Conservation (phyloP, 768 basidiomycete genomes). For the Pulveroboletus sp. region DNA sequence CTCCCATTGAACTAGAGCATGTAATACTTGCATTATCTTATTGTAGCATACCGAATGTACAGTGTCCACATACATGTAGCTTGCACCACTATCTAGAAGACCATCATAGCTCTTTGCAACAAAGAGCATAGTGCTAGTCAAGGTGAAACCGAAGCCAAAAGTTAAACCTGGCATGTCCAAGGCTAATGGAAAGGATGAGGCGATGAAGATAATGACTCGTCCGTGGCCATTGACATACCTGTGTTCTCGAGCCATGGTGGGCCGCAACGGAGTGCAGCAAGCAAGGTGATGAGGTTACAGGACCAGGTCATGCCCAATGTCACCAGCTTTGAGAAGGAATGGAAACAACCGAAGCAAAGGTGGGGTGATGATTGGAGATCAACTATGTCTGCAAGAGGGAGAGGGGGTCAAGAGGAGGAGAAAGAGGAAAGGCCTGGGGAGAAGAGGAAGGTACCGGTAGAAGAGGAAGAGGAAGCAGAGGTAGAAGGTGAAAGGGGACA, state of each 20-base stretch:
- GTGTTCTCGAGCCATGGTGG: constrained; percentile 17
- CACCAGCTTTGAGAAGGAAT: constrained; percentile 64
- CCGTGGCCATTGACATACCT: constrained; percentile 11
- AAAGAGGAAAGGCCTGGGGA: constrained; percentile 17
- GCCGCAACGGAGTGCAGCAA: constrained; percentile 51
- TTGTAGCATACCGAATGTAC: background rate
- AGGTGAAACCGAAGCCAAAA: constrained; percentile 5
- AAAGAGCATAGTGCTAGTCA: constrained; percentile 58
- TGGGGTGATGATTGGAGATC: constrained; percentile 33
- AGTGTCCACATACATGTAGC: constrained; percentile 40
- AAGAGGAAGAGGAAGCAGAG: constrained; percentile 25
- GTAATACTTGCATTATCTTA: background rate
- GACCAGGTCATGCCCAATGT: constrained; percentile 76
- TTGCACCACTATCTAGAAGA: constrained; percentile 76
- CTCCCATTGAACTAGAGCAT: background rate
- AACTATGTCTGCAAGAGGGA: background rate
- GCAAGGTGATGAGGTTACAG: constrained; percentile 44
- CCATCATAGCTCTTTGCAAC: constrained; percentile 52
- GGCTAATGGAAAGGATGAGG: background rate
- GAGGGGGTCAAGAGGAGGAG: constrained; percentile 5
- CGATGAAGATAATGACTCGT: background rate
- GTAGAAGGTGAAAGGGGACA: constrained; percentile 15
- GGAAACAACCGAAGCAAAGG: constrained; percentile 39
- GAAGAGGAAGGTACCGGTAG: constrained; percentile 17
- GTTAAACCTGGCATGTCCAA: background rate